phyloP scores from a whole-genome alignment of 2,329 filamentous ascomycete species.

The Hirsutella minnesotensis region DNA sequence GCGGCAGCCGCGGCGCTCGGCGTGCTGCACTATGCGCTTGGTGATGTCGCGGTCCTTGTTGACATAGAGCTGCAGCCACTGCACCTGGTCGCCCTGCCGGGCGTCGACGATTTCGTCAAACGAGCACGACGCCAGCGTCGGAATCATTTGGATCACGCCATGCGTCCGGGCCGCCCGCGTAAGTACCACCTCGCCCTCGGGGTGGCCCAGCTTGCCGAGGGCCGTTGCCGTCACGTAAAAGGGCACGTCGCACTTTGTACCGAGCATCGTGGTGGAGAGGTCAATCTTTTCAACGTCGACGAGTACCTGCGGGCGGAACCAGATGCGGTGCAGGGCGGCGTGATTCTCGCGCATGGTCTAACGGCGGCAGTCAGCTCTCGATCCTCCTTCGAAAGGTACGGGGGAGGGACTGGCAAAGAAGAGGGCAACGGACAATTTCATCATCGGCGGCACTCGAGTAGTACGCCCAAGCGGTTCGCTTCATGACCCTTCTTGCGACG shows the following conservation, averaged over 20 bases:
- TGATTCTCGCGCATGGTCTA: constrained; percentile 94
- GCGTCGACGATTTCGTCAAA: constrained; percentile 97
- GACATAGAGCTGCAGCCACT: constrained; percentile 96
- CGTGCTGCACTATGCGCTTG: constrained; percentile 79
- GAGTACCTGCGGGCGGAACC: constrained; percentile 86
- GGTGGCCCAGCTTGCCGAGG: constrained; percentile 85
- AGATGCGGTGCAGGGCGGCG: constrained; percentile 87
- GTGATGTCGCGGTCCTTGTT: constrained; percentile 94
- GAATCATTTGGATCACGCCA: constrained; percentile 95
- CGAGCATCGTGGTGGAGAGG: constrained; percentile 86
- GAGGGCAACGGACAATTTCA: constrained; percentile 22
- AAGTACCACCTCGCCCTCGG: constrained; percentile 85
- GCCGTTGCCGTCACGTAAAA: constrained; percentile 97
- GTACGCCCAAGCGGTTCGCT: constrained; percentile 94
- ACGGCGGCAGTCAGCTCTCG: no score
- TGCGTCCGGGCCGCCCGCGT: constrained; percentile 77
- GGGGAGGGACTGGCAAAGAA: no score
- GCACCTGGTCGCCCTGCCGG: constrained; percentile 62
- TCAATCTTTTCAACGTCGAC: constrained; percentile 84
- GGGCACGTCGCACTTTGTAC: constrained; percentile 69
- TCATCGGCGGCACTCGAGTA: constrained; percentile 75
- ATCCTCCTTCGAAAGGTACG: no score
- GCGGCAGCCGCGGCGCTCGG: constrained; percentile 83
- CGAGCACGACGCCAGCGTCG: constrained; percentile 88
- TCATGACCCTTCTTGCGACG: constrained; percentile 83